phyloP scores from a whole-genome alignment of 495 filamentous ascomycete species.

The Sphaerosporella brunnea region DNA sequence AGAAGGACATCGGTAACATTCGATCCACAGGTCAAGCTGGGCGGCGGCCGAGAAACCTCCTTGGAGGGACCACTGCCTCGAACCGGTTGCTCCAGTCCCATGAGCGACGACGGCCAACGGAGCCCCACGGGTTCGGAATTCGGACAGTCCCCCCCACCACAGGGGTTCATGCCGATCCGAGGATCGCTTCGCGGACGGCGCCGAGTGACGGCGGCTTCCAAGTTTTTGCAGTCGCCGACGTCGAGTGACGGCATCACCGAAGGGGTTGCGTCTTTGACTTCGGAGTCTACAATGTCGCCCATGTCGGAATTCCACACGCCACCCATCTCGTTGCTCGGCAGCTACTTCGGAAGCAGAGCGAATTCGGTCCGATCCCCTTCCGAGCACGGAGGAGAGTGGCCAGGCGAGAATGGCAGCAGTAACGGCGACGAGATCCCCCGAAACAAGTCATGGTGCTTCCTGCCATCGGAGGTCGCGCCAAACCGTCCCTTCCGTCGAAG shows the following conservation, averaged over 20 bases:
- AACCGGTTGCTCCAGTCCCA: conserved; percentile 7
- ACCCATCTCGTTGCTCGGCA: neutral
- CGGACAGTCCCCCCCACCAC: neutral
- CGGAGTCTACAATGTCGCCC: conserved; percentile 39
- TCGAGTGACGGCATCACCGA: conserved; percentile 4
- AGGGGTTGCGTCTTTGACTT: conserved; percentile 38
- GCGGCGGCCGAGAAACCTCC: conserved; percentile 25
- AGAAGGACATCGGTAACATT: conserved; percentile 30
- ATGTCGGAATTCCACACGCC: conserved; percentile 11
- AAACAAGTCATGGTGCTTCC: conserved; percentile 30
- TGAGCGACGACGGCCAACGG: conserved; percentile 1
- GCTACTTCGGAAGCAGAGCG: neutral
- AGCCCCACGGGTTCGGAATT: conserved; percentile 9
- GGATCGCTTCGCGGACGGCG: neutral
- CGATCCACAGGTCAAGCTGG: conserved; percentile 28
- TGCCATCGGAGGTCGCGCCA: conserved; percentile 21
- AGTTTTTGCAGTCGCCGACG: neutral
- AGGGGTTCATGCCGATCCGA: neutral
- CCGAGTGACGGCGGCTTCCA: neutral
- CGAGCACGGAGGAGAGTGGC: too few relatives aligned
- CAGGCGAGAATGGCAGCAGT: conserved; percentile 28
- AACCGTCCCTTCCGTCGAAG: conserved; percentile 4
- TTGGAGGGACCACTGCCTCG: conserved; percentile 27
- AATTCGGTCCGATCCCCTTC: neutral
- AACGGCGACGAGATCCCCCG: conserved; percentile 31